Evolutionary conservation across 306 rosid species (phyloP).

Genomic region (Prunus persica): DNA sequence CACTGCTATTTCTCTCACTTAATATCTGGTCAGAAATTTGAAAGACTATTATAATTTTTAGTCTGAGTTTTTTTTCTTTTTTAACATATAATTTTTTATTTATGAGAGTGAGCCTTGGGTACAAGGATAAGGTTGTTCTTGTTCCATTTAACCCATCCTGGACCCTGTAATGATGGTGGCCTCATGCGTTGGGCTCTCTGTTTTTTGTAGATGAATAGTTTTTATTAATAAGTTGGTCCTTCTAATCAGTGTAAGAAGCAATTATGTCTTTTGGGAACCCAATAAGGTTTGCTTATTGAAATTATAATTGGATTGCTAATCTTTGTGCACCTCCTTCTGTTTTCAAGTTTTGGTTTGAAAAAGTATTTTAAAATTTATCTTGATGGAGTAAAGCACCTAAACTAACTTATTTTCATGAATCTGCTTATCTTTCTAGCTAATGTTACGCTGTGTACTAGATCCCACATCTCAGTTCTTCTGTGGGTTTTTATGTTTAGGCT

Average conservation of each 20-base stretch:
- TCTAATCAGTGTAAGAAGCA: neutral
- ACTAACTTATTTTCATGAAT: neutral
- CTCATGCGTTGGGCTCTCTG: neutral
- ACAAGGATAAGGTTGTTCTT: neutral
- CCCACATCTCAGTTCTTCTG: slow-evolving; percentile 17
- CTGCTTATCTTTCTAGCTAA: slow-evolving; percentile 6
- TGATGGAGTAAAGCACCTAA: neutral
- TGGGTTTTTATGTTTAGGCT: slow-evolving; percentile 60
- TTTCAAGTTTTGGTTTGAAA: neutral
- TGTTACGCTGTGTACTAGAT: neutral
- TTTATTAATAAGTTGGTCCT: neutral
- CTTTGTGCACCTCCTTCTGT: neutral
- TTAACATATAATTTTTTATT: too few relatives aligned
- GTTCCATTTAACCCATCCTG: neutral
- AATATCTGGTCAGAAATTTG: too few relatives aligned
- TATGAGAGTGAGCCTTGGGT: neutral
- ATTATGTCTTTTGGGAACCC: neutral
- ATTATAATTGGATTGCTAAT: neutral
- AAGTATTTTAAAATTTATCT: neutral
- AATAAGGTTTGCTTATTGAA: neutral
- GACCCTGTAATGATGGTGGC: too few relatives aligned
- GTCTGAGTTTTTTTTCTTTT: neutral
- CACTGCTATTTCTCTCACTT: neutral
- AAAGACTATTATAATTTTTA: neutral
- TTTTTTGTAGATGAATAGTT: neutral